These are phyloP conservation scores for Ligustrum vulgare DNA, from an alignment of 257 asterid species.

Conservation along the genomic window DNA sequence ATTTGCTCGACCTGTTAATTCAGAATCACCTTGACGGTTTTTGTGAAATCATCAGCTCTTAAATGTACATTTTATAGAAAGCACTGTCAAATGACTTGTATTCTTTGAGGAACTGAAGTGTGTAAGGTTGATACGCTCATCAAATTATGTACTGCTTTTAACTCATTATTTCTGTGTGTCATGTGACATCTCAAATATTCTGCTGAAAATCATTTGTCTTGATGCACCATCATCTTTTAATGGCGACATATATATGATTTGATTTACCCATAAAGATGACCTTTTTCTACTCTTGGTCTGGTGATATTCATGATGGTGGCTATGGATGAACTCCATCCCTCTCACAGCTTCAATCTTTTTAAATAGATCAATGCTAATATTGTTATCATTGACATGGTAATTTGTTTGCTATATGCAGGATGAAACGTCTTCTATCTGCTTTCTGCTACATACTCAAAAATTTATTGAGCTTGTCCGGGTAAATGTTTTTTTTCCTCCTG, in stretches of 20 bases:
- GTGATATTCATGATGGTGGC: background rate
- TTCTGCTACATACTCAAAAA: constrained; percentile 82
- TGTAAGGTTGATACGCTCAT: background rate
- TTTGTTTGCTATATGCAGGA: constrained; percentile 53
- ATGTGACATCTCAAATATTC: background rate
- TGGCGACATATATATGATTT: background rate
- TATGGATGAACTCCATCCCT: background rate
- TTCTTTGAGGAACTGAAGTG: background rate
- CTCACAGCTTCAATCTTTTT: background rate
- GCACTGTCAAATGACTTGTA: background rate
- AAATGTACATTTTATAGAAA: constrained; percentile 2
- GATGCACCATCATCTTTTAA: background rate
- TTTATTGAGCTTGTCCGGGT: constrained; percentile 91
- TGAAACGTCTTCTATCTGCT: constrained; percentile 68
- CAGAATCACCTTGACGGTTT: constrained; percentile 7
- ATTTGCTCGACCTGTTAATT: background rate
- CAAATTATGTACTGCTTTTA: background rate
- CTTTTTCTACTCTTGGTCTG: background rate
- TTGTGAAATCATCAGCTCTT: background rate
- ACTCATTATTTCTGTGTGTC: background rate
- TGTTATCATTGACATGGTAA: constrained; percentile 8
- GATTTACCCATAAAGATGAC: background rate
- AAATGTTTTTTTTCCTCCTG: constrained; percentile 27
- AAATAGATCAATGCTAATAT: background rate
- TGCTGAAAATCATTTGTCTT: background rate